Base-by-base conservation (phyloP, 2,329 filamentous ascomycete species). In the Calcarisporium arbuscula region DNA sequence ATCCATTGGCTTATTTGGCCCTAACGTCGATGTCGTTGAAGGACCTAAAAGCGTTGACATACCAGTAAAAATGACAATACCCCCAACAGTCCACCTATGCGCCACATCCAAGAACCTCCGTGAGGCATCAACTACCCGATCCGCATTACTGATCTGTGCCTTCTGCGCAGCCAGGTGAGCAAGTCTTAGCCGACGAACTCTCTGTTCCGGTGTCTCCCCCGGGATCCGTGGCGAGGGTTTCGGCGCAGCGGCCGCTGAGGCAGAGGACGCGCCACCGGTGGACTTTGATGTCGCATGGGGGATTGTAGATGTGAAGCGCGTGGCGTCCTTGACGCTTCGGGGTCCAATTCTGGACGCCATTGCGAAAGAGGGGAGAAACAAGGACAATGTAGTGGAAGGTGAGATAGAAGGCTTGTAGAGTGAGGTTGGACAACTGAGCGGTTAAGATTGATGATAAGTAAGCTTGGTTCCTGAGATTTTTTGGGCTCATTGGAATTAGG, bases 251-350 rank as follows among this genome's bases (percentile, higher is more conserved):
- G 43, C 41, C 16, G 42, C 45, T 35, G 47, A 39, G 19, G 44
- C 40, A 18, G 62, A 58, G 25, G 56, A 52, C 34, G 58, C 50
- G 19, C 62, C 57, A 36, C 56, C 58, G 41, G 52, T 51, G 27
- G 70, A 59, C 56, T 83, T 84, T 46, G 77, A 76, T 45, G 72
- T 72, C 49, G 82, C 84, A 62, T 87, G 83, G 34, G 64, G 64
- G 39, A 65, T 63, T 38, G 62, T 66, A 36, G 64, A 66, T 22
- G 64, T 67, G 56, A 67, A 92, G 54, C 84, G 80, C 51, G 85
- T 92, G 47, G 85, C 85, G 58, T 89, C 85, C 50, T 76, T 77
- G 56, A 84, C 80, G 62, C 77, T 85, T 55, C 82, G 80, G 41
- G 82, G 72, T 45, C 64, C 65, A 28, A 67, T 59, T 47, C 58